Evolutionary conservation across 2,329 filamentous ascomycete genomes (phyloP).

Genomic region (Xylaria polymorpha): DNA sequence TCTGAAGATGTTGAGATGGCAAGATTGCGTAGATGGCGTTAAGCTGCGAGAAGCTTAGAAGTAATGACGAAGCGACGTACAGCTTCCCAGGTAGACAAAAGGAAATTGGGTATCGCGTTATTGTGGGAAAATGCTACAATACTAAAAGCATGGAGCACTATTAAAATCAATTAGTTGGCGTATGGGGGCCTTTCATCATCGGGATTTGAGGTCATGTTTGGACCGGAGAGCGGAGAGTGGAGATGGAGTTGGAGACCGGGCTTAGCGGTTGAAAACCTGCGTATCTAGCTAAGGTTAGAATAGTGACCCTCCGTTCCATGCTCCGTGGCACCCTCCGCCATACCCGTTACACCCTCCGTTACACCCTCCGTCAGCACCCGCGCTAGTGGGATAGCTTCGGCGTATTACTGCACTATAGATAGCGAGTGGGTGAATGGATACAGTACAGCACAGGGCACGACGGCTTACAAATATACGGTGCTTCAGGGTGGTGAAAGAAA

Average conservation of each 20-base stretch:
- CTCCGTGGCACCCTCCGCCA: conserved; percentile 9
- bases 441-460: background rate
- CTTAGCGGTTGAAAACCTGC: background rate
- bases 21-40: conserved; percentile 50
- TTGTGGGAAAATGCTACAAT: background rate
- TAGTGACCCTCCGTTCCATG: conserved; percentile 16
- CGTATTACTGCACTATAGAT: background rate
- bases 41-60: conserved; percentile 45
- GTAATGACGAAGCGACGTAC: background rate
- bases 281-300: background rate
- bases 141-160: background rate
- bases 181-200: background rate
- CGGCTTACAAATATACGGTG: background rate
- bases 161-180: background rate
- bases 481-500: background rate
- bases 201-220: background rate
- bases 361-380: background rate
- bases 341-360: conserved; percentile 5
- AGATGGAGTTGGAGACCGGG: background rate
- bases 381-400: conserved; percentile 2
- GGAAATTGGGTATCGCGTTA: background rate
- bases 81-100: background rate
- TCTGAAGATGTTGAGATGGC: conserved; percentile 50
- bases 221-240: background rate
- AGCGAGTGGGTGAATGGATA: background rate